Conservation (phyloP, 169 alveolate genomes). For the Eimeria praecox region DNA sequence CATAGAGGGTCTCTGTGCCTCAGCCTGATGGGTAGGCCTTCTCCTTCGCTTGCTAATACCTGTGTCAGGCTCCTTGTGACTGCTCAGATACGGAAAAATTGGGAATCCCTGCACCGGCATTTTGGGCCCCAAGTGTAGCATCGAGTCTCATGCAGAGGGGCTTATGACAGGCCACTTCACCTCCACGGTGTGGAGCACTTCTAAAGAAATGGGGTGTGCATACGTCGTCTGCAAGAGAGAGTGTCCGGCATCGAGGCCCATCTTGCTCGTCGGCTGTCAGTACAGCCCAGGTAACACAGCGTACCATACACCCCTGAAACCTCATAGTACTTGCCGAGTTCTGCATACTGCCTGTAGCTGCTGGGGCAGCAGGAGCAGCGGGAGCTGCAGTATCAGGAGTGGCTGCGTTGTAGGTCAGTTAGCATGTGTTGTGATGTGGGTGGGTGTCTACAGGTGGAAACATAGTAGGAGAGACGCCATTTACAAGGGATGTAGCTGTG, state of each 20-base stretch:
- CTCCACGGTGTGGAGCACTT: not conserved
- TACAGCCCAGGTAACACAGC: conserved; percentile 68
- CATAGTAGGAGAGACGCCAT: conserved; percentile 27
- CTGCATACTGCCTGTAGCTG: not conserved
- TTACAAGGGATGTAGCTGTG: not conserved
- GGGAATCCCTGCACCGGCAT: conserved; percentile 72
- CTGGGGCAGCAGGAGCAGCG: not conserved
- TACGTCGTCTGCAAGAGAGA: conserved; percentile 50
- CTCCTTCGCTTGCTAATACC: not conserved
- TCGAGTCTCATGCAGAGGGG: conserved; percentile 36
- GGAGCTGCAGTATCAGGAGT: not conserved
- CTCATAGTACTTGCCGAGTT: not conserved
- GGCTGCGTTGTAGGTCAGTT: not conserved
- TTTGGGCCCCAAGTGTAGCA: conserved; percentile 49
- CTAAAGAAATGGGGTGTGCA: conserved; percentile 66
- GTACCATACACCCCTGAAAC: not conserved
- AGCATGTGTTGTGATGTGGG: not conserved
- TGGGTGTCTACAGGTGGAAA: conserved; percentile 1
- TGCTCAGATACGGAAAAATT: conserved; percentile 24
- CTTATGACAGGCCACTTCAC: conserved; percentile 75
- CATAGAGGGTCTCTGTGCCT: not conserved
- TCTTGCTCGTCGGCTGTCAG: conserved; percentile 66
- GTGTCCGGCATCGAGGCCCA: not conserved
- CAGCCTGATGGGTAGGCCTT: not conserved
- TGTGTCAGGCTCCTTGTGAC: not conserved